Evolutionary conservation across 2,329 filamentous ascomycete species (phyloP).

Genomic region (Macrophomina phaseolina): DNA sequence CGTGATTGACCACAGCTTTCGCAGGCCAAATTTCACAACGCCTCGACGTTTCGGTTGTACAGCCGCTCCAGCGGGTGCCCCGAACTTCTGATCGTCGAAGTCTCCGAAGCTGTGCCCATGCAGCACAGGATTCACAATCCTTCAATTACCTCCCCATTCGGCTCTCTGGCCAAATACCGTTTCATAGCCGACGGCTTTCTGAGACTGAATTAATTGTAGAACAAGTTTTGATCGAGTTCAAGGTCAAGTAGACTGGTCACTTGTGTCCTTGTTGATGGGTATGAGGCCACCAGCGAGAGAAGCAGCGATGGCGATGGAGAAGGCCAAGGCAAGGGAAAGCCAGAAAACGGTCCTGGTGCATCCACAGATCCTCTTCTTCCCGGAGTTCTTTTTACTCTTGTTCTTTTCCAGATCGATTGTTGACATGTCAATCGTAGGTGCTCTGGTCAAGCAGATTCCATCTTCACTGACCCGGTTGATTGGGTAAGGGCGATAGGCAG

Average conservation of each 20-base stretch:
- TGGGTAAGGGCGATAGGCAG: slow-evolving; percentile 12
- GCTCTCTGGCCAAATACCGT: too few species aligned
- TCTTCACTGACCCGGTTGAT: slow-evolving; percentile 11
- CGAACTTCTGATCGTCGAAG: too few species aligned
- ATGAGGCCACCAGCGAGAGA: slow-evolving; percentile 8
- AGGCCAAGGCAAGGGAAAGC: neutral
- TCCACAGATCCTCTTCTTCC: neutral
- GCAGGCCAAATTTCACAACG: too few species aligned
- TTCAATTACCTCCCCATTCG: too few species aligned
- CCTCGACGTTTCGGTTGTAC: too few species aligned
- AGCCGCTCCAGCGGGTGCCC: too few species aligned
- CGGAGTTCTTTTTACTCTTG: neutral
- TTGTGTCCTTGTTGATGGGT: neutral
- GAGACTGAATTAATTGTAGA: neutral
- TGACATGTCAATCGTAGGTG: neutral
- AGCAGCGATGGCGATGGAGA: slow-evolving; percentile 2
- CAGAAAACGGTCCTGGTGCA: slow-evolving; percentile 21
- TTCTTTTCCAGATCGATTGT: slow-evolving; percentile 6
- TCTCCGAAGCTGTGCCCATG: too few species aligned
- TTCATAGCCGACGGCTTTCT: too few species aligned
- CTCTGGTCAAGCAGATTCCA: slow-evolving; percentile 2
- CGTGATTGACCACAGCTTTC: too few species aligned
- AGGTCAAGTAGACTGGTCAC: neutral
- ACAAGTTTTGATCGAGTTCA: neutral
- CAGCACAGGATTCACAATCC: too few species aligned